Base-by-base conservation (phyloP, 2,329 filamentous ascomycete genomes). In the Colletotrichum eleusines region DNA sequence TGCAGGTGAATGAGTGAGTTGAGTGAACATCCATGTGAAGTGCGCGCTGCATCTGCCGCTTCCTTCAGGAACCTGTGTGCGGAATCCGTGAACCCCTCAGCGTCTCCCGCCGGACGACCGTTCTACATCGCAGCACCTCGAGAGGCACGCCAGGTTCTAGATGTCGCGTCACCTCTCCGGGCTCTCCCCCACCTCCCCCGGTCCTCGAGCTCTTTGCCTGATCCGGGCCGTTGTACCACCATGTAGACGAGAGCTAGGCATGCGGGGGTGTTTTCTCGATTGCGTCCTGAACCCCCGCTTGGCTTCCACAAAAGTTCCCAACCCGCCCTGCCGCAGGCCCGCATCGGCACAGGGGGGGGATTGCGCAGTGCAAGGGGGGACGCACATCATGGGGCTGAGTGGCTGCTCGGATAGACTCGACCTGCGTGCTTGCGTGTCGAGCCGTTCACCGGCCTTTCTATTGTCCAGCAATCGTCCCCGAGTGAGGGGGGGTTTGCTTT, bases 281-380 rank as follows among this genome's bases (percentile, higher is more conserved):
- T 42, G 67, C 50, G 67, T 58, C 57, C 57, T 55, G 48, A 66
- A 64, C 68, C 68, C 59, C 58, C 63, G 68, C 68, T 68, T 71
- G 64, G 51, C 63, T 71, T 68, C 68, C 68, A 68, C 68, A 71
- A 71, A 71, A 71, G 68, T 71, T 71, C 68, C 68, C 68, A 71
- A 57, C 57, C 33, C 67, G 63, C 63, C 67, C 67, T 71, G 68
- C 64, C 68, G 68, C 63, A 71, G 68, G 58, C 68, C 68, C 63
- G 68, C 68, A 71, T 71, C 68, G 68, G 68, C 68, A 71, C 68
- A 71, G 63, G 63, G 68, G 63, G 68, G 63, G 63, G 68, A 57
- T 60, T 11, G 20, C 20, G 40, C 42, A 28, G 28, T 16, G 31
- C 54, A 26, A 33, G 50, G 42, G 58, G 42, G 40, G 48, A 66